Base-by-base conservation (phyloP, 148 eudicot species). In the Vaccinium corymbosum region DNA sequence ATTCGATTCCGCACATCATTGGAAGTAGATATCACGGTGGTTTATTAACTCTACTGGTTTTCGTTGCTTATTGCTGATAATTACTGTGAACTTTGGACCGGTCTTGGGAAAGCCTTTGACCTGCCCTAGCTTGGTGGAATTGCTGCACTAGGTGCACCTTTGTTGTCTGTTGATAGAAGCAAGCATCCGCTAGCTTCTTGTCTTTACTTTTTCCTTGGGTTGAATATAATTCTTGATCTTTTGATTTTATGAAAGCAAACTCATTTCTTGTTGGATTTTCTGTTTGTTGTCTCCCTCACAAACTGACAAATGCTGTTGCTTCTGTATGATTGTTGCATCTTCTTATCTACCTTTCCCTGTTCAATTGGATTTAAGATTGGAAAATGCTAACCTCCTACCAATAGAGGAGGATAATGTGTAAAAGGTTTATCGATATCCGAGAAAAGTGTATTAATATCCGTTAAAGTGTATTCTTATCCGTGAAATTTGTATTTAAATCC, bases 191-290 rank as follows among this genome's bases (percentile, higher is more conserved):
- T 52, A 20, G 38, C 35, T 2, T 25, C 46, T 56, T 4, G 2
- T n/a, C 20, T 20, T 79, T n/a, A 20, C 49, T 76, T 46, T 74
- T 49, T 46, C 46, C 46, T 29, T 76, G 9, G 79, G 55, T 76
- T 19, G 25, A 19, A 27, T 46, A 42, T 46, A 42, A 74, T 42
- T 74, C n/a, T 42, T 77, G 20, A 76, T 35, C 32, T 76, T 48
- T 25, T 53, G 64, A 79, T 2, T 32, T 51, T 55, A 27, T 53
- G 46, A 46, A 52, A 52, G 80, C 20, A 22, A 77, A 50, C 52
- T 42, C 35, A 74, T 75, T 76, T 76, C 57, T 52, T 78, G n/a
- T 78, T 53, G 25, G 61, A 79, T 79, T 55, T 79, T 16, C 68
- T 32, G 35, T 55, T 16, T 56, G 68, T 56, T 79, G 22, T 79